Base-by-base conservation (phyloP, 495 filamentous ascomycete genomes). In the Evansstolkia leycettana region DNA sequence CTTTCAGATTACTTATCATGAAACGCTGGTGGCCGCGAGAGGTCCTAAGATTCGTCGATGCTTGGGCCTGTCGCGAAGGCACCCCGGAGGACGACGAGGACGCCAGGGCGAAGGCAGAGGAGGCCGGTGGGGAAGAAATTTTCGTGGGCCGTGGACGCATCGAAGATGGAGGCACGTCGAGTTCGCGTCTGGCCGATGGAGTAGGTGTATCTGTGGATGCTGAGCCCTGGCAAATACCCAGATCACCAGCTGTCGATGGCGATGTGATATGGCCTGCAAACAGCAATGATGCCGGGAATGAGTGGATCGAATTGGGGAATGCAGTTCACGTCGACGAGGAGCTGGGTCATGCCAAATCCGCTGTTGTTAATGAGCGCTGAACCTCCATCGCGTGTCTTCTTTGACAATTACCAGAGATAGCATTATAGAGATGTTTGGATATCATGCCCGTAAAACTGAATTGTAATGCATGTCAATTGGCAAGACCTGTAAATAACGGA, bases 61-160 rank as follows among this genome's bases (percentile, higher is more conserved):
- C 67, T 3, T 82, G 78, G 79, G 76, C 79, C n/a, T 83, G 79
- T 52, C 65, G 69, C 18, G 69, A 76, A 33, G 77, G 78, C 1
- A 76, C 69, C 1, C 75, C 71, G 0, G 76, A 80, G 43, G 73
- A 73, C 40, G 71, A 73, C 35, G 70, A 76, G 41, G 67, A 75
- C 32, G 45, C 45, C 34, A 36, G 29, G 17, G 25, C 39, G 2
- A 34, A 36, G 34, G 33, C 37, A n/a, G 33, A 46, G 12, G 38
- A 40, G 7, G 31, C 41, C 14, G 18, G 16, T 1, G 35, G 28
- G 1, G 33, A 35, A 2, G 35, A 18, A 24, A n/a, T 16, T 7
- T 25, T 7, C 6, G 19, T 24, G 27, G 24, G 27, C 10, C 29
- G 15, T 31, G 29, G 29, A 4, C 29, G 29, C n/a, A 10, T 6